Conservation (phyloP, 148 eudicot genomes). For the Oxyria digyna region DNA sequence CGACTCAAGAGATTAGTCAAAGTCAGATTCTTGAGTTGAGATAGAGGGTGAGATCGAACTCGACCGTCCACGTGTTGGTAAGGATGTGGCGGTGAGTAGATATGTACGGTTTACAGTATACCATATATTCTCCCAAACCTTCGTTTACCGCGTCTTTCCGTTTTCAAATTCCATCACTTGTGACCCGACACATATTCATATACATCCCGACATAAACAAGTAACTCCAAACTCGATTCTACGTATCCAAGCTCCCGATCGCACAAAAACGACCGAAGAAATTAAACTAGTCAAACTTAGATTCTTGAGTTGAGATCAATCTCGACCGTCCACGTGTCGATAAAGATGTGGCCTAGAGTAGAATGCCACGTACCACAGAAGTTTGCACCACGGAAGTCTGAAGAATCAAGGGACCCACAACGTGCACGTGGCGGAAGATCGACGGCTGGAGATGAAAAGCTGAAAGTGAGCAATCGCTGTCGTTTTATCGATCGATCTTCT, state of each 20-base stretch:
- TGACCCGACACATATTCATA: no score
- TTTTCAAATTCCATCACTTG: no score
- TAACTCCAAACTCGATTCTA: no score
- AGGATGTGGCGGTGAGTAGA: no score
- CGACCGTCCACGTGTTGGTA: not conserved
- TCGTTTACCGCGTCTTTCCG: no score
- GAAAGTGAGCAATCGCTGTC: not conserved
- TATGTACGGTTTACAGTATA: no score
- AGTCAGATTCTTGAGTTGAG: not conserved
- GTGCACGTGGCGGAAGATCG: not conserved
- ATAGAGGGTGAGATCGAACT: not conserved
- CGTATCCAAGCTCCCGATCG: no score
- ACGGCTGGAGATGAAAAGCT: not conserved
- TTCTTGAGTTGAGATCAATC: not conserved
- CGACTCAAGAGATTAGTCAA: not conserved
- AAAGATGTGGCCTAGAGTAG: not conserved
- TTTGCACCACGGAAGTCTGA: not conserved
- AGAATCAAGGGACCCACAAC: not conserved
- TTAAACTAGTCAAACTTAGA: not conserved
- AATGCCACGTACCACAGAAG: not conserved
- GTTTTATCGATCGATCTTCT: not conserved
- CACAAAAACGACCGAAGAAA: not conserved
- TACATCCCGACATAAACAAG: no score
- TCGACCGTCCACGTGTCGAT: slow-evolving; percentile 1
- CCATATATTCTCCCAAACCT: no score